Base-by-base conservation (phyloP, 495 filamentous ascomycete genomes). In the Cercophora samala region DNA sequence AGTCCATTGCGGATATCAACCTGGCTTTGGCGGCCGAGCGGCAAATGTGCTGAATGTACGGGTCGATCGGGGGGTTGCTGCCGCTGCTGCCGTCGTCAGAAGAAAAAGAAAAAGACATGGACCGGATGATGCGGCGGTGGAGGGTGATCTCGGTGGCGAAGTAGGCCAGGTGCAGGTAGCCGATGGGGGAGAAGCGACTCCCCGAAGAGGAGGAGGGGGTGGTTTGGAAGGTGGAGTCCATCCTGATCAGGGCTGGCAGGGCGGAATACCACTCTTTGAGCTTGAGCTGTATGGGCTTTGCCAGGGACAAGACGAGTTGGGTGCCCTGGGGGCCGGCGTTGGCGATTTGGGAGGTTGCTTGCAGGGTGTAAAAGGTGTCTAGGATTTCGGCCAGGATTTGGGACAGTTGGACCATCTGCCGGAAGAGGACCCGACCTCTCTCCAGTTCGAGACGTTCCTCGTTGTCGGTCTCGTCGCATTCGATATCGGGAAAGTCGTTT, bases 1-100 rank as follows among this genome's bases (percentile, higher is more conserved):
- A 91, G 66, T 90, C 88, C 87, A 93, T 91, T 61, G 89, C 88
- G 8, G 89, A 91, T 64, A 88, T 90, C 21, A 92, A 81, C 19
- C 90, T 85, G 1, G 91, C 91, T 72, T 92, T 91, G 65, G 91
- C 91, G 22, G 95, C 95, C 24, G 90, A 93, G 62, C 95, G 95
- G 79, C 93, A 97, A 73, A 98, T 97, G 80, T 97, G 93, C 19
- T 93, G 86, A 58, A 97, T 87, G 75, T 92, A 90, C 0, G 89
- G 85, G 71, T 92, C 87, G 18, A 84, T 76, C 37, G 23, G 18
- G 63, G 26, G 15, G 68, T 37, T 19, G 65, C 25, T 24, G 67
- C 67, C 55, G 59, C 60, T 53, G 62, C 4, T 0, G 71, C 72
- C 42, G 71, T 70, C 13, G 77, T 71, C n/a, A 46, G 11, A 2